Base-by-base conservation (phyloP, 1,284 basidiomycete species). In the Exobasidium rhododendri region DNA sequence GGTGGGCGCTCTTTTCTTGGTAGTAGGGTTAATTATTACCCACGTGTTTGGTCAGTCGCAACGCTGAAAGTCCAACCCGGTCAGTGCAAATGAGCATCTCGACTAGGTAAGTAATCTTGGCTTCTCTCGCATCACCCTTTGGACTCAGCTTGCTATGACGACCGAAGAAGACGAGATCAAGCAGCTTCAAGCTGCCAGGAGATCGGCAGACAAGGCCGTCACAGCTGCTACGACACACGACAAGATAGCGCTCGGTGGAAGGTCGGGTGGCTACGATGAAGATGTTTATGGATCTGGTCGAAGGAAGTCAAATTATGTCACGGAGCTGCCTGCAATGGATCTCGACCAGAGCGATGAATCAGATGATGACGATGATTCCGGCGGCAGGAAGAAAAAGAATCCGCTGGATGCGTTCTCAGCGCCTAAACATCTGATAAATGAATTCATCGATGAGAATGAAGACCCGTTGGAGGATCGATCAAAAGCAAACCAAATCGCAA, bases 391-490 rank as follows among this genome's bases (percentile, higher is more conserved):
- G 11, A 30, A 54, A 10, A 28, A 24, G 6, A 79, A 79, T 51
- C 76, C 76, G 4, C 71, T 79, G 35, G 77, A 79, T 58, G 70
- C 65, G 32, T 79, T 74, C 81, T 92, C 93, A 57, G 93, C 86
- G 46, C 92, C 94, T 6, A 94, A 92, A 83, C 94, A 98, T 66
- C 85, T 98, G 56, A 85, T 97, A 32, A 86, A 93, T 81, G 96
- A 98, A 82, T 97, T 97, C 73, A 90, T 89, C 51, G 87, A 92
- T 66, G 91, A 94, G 75, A 85, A 91, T 78, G 83, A 90, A 73
- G 94, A 98, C 80, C 93, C 92, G 13, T 94, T 98, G 75, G 89
- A 90, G 61, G 92, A 94, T 81, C 91, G 91, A 31, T 90, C 92
- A 43, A 89, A 88, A 63, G 88, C 90, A 75, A 89, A 91, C 68